Percentiles rank a stretch among this genome's conserved stretches.
These are phyloP conservation scores for Neospermospora avenae DNA, from an alignment of 2,329 filamentous ascomycete species.

Conservation along the genomic window DNA sequence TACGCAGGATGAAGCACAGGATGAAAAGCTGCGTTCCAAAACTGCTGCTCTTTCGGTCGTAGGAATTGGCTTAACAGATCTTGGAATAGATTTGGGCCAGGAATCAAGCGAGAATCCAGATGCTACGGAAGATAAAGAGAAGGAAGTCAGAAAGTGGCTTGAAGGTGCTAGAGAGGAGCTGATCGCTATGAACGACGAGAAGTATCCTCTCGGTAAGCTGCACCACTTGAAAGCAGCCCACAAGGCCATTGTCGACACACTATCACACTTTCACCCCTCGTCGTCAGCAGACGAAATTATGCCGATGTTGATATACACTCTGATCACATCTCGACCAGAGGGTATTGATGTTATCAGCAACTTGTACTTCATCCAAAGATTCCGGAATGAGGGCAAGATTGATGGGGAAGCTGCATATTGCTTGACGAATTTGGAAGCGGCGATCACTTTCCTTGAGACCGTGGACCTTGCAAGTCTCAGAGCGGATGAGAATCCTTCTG, in stretches of 20 bases:
- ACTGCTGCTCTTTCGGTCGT: conserved; percentile 89
- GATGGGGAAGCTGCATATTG: conserved; percentile 96
- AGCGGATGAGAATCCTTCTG: conserved; percentile 70
- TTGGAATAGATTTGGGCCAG: conserved; percentile 71
- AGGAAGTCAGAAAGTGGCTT: conserved; percentile 71
- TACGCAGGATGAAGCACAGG: conserved; percentile 90
- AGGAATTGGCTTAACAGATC: conserved; percentile 81
- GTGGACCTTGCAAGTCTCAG: conserved; percentile 89
- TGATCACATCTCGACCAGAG: conserved; percentile 86
- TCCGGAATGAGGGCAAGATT: conserved; percentile 79
- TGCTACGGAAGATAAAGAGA: conserved; percentile 55
- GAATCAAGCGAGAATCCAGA: conserved; percentile 52
- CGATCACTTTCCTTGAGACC: conserved; percentile 90
- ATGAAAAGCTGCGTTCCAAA: conserved; percentile 91
- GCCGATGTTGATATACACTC: conserved; percentile 91
- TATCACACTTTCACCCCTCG: conserved; percentile 64
- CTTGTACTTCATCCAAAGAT: conserved; percentile 88
- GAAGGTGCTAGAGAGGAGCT: conserved; percentile 69
- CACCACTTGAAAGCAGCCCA: conserved; percentile 85
- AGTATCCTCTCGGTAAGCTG: conserved; percentile 87
- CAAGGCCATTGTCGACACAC: conserved; percentile 89
- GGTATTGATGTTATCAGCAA: conserved; percentile 90
- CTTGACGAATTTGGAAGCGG: conserved; percentile 90
- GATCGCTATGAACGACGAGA: conserved; percentile 78
- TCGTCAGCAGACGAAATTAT: conserved; percentile 97